A percentile compares a stretch with the other conserved stretches of the same genome.
These are phyloP conservation scores for Pythium insidiosum DNA, from an alignment of 352 stramenopile genomes.

Conservation along the genomic window DNA sequence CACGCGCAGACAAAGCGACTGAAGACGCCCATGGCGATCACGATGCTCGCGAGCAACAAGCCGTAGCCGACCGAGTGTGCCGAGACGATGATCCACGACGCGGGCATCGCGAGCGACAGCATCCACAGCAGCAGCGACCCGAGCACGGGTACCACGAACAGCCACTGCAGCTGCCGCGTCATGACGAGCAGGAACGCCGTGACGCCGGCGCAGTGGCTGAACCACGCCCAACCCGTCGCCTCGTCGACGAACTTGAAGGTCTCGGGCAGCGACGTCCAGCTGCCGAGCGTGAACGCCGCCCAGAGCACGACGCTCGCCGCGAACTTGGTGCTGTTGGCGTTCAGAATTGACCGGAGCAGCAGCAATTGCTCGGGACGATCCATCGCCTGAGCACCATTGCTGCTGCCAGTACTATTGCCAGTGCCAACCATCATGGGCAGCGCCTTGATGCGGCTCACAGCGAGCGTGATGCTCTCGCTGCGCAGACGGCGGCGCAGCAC, in stretches of 20 bases:
- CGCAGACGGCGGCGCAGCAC: conserved; percentile 51
- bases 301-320: conserved; percentile 57
- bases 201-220: conserved; percentile 73
- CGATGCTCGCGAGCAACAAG: conserved; percentile 56
- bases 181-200: conserved; percentile 74
- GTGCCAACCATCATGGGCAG: conserved; percentile 5
- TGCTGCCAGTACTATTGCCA: no score
- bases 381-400: no score
- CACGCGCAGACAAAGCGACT: conserved; percentile 72
- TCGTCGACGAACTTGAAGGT: conserved; percentile 80
- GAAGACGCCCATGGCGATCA: conserved; percentile 78
- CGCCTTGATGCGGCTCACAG: conserved; percentile 50
- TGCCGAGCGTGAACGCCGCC: conserved; percentile 62
- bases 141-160: conserved; percentile 63
- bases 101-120: conserved; percentile 66
- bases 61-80: conserved; percentile 73
- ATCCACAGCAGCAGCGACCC: conserved; percentile 69
- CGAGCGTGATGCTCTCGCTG: conserved; percentile 74
- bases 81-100: conserved; percentile 79
- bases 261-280: conserved; percentile 72
- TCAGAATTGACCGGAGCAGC: conserved; percentile 11
- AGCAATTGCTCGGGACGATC: background rate
- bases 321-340: conserved; percentile 49
- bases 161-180: conserved; percentile 57
- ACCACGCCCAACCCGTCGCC: conserved; percentile 80